Evolutionary conservation across 2,329 filamentous ascomycete genomes (phyloP).

Genomic region (Gaeumannomyces tritici): DNA sequence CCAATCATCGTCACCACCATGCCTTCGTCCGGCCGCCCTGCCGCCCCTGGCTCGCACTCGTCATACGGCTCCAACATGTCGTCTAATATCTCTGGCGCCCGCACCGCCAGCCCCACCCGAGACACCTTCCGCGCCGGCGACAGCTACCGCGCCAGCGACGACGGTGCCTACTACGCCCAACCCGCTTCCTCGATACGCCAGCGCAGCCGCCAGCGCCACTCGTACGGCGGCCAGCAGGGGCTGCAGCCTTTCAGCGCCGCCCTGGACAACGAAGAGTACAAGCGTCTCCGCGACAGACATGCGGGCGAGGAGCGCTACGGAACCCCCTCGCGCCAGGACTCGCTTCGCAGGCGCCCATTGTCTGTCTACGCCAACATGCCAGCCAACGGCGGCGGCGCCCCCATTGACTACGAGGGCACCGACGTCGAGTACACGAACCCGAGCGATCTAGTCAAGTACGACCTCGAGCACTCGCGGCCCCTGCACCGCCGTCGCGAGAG

Average conservation of each 20-base stretch:
- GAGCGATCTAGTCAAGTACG: conserved; percentile 51
- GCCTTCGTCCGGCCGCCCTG: background rate
- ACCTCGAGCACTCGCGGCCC: conserved; percentile 42
- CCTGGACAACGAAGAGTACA: conserved; percentile 41
- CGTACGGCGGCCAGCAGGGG: conserved; percentile 12
- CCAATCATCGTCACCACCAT: conserved; percentile 45
- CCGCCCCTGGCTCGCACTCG: conserved; percentile 24
- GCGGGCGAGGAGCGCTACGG: conserved; percentile 20
- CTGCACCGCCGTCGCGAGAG: conserved; percentile 40
- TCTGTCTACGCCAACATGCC: conserved; percentile 33
- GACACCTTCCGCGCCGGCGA: conserved; percentile 22
- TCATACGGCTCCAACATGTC: conserved; percentile 10
- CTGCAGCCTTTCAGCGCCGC: conserved; percentile 32
- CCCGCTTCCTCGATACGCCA: conserved; percentile 42
- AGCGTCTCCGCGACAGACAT: conserved; percentile 37
- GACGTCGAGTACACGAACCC: conserved; percentile 57
- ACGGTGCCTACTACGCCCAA: conserved; percentile 40
- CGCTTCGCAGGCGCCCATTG: conserved; percentile 28
- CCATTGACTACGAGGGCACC: conserved; percentile 45
- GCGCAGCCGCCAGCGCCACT: conserved; percentile 32
- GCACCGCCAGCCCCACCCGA: conserved; percentile 33
- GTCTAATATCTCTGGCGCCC: conserved; percentile 17
- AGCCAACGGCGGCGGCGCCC: conserved; percentile 30
- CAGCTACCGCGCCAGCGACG: conserved; percentile 39
- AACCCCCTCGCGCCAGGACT: conserved; percentile 28